phyloP scores from a whole-genome alignment of 1,139 yeast species.

The Komagataea norvegica region DNA sequence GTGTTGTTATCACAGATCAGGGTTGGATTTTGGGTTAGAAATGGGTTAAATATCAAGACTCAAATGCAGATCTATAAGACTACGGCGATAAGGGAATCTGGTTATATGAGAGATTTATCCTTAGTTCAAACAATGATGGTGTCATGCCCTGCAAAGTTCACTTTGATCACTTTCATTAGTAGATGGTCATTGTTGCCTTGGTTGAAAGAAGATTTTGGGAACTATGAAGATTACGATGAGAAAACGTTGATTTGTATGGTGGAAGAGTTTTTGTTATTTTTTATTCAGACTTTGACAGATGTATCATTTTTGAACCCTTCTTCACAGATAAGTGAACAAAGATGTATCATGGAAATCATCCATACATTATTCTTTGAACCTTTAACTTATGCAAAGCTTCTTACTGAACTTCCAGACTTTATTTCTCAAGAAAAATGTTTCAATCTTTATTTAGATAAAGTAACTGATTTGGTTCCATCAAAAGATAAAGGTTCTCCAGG shows the following conservation, averaged over 20 bases:
- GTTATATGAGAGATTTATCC: conserved; percentile 72
- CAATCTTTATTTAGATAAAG: conserved; percentile 57
- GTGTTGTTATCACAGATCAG: conserved; percentile 73
- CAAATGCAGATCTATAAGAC: conserved; percentile 79
- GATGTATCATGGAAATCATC: conserved; percentile 64
- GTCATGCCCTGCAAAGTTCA: conserved; percentile 51
- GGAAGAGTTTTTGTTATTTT: conserved; percentile 72
- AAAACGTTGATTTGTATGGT: conserved; percentile 54
- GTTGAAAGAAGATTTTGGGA: conserved; percentile 40
- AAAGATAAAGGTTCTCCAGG: conserved; percentile 63
- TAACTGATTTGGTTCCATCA: conserved; percentile 64
- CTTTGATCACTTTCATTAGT: conserved; percentile 54
- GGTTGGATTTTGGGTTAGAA: conserved; percentile 86
- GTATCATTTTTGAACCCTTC: conserved; percentile 53
- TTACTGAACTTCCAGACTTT: conserved; percentile 70
- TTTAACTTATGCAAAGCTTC: conserved; percentile 65
- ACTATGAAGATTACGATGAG: conserved; percentile 37
- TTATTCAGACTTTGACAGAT: conserved; percentile 69
- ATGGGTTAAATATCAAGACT: conserved; percentile 70
- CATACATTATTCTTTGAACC: conserved; percentile 77
- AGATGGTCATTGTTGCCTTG: conserved; percentile 62
- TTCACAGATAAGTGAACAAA: conserved; percentile 45
- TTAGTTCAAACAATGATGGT: conserved; percentile 65
- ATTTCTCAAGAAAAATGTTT: conserved; percentile 67
- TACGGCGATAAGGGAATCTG: conserved; percentile 79